Conservation (phyloP, 208 protist species). For the Phytomonas sp. region DNA sequence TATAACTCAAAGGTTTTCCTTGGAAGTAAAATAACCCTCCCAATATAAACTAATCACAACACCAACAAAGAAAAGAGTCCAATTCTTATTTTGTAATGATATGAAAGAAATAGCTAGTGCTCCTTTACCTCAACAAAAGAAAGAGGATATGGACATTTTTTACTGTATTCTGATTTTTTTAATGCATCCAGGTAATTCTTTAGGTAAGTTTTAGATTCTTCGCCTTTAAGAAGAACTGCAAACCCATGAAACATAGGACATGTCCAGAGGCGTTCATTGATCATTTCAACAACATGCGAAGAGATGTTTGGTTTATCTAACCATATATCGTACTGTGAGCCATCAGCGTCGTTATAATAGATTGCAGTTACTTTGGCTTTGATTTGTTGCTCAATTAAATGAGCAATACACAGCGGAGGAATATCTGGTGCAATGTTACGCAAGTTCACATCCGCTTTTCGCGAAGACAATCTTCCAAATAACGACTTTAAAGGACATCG, state of each 20-base stretch:
- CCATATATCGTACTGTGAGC: conserved; percentile 43
- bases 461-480: conserved; percentile 49
- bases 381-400: conserved; percentile 59
- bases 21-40: conserved; percentile 1
- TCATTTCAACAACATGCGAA: conserved; percentile 17
- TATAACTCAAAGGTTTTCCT: not conserved
- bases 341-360: conserved; percentile 22
- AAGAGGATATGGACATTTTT: conserved; percentile 28
- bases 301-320: conserved; percentile 53
- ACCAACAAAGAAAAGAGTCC: conserved; percentile 9
- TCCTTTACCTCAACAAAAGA: conserved; percentile 35
- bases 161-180: conserved; percentile 22
- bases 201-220: conserved; percentile 40
- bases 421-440: conserved; percentile 46
- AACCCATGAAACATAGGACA: conserved; percentile 56
- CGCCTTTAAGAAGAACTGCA: conserved; percentile 40
- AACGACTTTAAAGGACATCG: conserved; percentile 45
- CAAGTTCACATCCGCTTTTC: conserved; percentile 45
- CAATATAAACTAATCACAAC: conserved; percentile 7
- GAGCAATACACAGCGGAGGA: conserved; percentile 52
- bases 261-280: conserved; percentile 46
- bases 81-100: conserved; percentile 9
- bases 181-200: conserved; percentile 31
- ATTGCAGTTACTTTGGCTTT: conserved; percentile 40
- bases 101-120: conserved; percentile 14